Conservation (phyloP, 1,284 basidiomycete genomes). For the Irpex sp. region DNA sequence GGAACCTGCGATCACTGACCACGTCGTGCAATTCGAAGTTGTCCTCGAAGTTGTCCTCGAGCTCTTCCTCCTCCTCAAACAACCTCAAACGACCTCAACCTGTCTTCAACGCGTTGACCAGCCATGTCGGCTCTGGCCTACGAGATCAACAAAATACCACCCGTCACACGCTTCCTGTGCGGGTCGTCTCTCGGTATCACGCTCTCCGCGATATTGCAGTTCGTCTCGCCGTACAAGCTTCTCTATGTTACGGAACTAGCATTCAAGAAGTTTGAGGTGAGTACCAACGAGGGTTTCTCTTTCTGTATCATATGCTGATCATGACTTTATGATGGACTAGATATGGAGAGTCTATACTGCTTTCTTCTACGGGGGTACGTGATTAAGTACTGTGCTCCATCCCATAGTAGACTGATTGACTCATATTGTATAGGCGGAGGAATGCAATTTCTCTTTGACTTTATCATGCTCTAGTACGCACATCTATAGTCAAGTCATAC, state of each 20-base stretch:
- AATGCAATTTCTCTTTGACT: conserved; percentile 67
- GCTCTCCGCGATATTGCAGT: conserved; percentile 53
- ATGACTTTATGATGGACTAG: conserved; percentile 32
- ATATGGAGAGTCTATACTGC: conserved; percentile 77
- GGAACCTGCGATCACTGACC: too few relatives aligned
- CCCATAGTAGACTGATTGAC: not conserved
- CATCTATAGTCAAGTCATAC: not conserved
- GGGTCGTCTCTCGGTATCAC: conserved; percentile 62
- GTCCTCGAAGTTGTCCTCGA: not conserved
- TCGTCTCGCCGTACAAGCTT: conserved; percentile 54
- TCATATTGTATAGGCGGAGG: conserved; percentile 39
- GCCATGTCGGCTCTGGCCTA: conserved; percentile 24
- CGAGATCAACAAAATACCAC: conserved; percentile 80
- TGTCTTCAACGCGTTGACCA: not conserved
- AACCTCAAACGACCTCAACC: not conserved
- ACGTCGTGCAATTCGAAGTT: too few relatives aligned
- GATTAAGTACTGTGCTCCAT: not conserved
- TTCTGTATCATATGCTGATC: not conserved
- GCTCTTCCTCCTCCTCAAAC: not conserved
- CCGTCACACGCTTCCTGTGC: conserved; percentile 76
- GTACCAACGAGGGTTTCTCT: conserved; percentile 14
- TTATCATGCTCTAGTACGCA: conserved; percentile 75
- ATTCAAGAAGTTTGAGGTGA: conserved; percentile 48
- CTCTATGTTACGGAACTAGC: conserved; percentile 54
- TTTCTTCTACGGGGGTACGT: conserved; percentile 75